A percentile compares a stretch with the other conserved stretches of the same genome.
phyloP scores from a whole-genome alignment of 1,139 yeast species.

The Magnusiomyces fungicola region DNA sequence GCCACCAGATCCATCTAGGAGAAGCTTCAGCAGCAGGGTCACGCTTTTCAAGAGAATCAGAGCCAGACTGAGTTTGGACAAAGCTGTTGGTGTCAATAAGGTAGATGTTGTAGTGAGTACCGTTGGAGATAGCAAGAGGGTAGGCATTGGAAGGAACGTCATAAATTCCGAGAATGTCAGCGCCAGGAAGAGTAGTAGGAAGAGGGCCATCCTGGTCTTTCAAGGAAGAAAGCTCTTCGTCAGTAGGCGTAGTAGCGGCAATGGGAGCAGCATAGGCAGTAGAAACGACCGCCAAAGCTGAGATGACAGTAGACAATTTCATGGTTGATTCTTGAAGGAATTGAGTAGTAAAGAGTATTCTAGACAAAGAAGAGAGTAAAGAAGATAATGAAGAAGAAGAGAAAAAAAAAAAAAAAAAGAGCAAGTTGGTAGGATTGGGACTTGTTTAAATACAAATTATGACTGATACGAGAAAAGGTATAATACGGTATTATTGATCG shows the following conservation, averaged over 20 bases:
- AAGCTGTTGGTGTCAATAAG: too few species aligned
- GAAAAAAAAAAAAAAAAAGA: too few species aligned
- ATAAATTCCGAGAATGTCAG: background rate
- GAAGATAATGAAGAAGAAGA: background rate
- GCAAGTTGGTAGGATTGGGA: too few species aligned
- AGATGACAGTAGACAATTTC: conserved; percentile 1
- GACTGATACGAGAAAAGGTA: too few species aligned
- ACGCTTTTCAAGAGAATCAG: too few species aligned
- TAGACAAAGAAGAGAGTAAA: too few species aligned
- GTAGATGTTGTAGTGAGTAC: background rate
- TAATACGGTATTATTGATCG: too few species aligned
- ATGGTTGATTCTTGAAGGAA: too few species aligned
- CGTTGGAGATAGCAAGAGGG: background rate
- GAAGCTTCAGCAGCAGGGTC: background rate
- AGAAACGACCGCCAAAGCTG: background rate
- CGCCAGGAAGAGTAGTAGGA: conserved; percentile 2
- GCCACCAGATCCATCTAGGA: conserved; percentile 1
- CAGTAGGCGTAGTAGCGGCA: conserved; percentile 6
- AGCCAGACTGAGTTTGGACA: too few species aligned
- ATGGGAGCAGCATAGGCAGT: conserved; percentile 13
- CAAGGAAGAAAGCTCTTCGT: background rate
- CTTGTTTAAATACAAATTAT: too few species aligned
- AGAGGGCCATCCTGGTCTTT: conserved; percentile 1
- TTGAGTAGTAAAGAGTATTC: too few species aligned
- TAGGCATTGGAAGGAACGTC: background rate